These are phyloP conservation scores for Lactarius sanguifluus DNA, from an alignment of 768 basidiomycete genomes.

Conservation along the genomic window DNA sequence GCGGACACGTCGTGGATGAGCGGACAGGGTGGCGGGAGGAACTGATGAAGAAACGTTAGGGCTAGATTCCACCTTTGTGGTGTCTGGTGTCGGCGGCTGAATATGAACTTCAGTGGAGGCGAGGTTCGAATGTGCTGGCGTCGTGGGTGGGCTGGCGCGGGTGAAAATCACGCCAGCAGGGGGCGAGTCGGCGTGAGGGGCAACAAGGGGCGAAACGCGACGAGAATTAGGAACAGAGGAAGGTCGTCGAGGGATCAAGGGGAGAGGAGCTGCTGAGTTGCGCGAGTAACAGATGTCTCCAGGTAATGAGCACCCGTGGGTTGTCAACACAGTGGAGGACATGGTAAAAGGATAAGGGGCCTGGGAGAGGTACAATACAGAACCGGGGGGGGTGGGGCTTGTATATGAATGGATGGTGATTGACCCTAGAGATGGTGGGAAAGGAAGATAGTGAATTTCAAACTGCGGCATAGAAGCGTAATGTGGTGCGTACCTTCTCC, in stretches of 20 bases:
- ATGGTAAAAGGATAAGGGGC: conserved; percentile 4
- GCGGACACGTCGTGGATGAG: conserved; percentile 35
- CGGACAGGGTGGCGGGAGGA: conserved; percentile 32
- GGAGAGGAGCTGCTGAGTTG: conserved; percentile 61
- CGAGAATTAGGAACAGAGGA: conserved; percentile 34
- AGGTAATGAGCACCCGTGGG: conserved; percentile 28
- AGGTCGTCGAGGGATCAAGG: conserved; percentile 57
- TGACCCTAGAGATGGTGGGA: conserved; percentile 22
- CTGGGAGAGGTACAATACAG: conserved; percentile 4
- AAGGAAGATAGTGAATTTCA: conserved; percentile 26
- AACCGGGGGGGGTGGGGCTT: neutral
- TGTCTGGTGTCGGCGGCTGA: conserved; percentile 31
- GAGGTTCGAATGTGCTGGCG: conserved; percentile 6
- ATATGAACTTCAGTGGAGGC: conserved; percentile 28
- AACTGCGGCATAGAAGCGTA: conserved; percentile 18
- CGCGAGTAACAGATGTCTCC: conserved; percentile 34
- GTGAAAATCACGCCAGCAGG: conserved; percentile 23
- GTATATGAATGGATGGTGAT: conserved; percentile 27
- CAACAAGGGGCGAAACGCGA: conserved; percentile 21
- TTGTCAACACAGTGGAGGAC: conserved; percentile 27
- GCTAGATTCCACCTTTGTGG: conserved; percentile 16
- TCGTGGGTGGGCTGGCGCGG: conserved; percentile 21
- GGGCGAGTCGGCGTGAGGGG: conserved; percentile 16
- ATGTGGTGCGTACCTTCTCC: conserved; percentile 21
- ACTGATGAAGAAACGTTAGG: conserved; percentile 16